Percentiles rank a stretch among this genome's conserved stretches.
Evolutionary conservation across 2,329 filamentous ascomycete genomes (phyloP).

Genomic region (Claviceps pazoutovae): DNA sequence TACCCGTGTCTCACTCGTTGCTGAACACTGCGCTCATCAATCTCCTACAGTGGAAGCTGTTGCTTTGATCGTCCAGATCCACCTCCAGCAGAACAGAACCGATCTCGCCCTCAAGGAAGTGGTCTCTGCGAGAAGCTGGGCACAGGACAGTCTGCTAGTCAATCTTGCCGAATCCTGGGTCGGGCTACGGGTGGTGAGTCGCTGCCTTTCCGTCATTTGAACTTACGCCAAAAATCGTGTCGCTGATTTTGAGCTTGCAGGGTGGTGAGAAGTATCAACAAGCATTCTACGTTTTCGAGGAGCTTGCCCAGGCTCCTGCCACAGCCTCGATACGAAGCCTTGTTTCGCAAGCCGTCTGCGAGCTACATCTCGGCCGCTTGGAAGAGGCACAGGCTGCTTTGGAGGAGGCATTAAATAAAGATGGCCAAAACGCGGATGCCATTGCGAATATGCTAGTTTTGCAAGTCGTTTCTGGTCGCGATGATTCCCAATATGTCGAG

Average conservation of each 20-base stretch:
- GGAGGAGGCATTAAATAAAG: constrained; percentile 63
- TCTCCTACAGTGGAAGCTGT: constrained; percentile 53
- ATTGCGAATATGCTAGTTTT: constrained; percentile 76
- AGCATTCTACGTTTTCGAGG: constrained; percentile 94
- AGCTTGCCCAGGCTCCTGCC: constrained; percentile 76
- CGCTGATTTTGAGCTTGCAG: constrained; percentile 29
- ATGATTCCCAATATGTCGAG: constrained; percentile 46
- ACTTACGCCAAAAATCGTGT: neutral
- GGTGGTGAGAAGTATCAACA: constrained; percentile 94
- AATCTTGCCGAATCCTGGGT: constrained; percentile 96
- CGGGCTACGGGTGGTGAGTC: constrained; percentile 62
- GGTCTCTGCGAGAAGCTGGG: constrained; percentile 74
- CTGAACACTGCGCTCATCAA: constrained; percentile 11
- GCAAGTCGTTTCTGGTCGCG: constrained; percentile 62
- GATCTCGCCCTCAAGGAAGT: constrained; percentile 89
- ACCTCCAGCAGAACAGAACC: constrained; percentile 79
- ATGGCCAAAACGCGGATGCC: constrained; percentile 56
- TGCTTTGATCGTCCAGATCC: constrained; percentile 79
- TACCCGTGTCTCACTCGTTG: too few species aligned
- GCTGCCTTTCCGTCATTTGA: neutral
- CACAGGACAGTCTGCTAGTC: constrained; percentile 83
- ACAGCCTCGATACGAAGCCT: constrained; percentile 64
- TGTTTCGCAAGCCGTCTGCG: constrained; percentile 78
- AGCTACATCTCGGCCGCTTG: constrained; percentile 75
- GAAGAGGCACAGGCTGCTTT: constrained; percentile 83